These are phyloP conservation scores for Puccinia polysora DNA, from an alignment of 1,284 basidiomycete genomes.

Conservation along the genomic window DNA sequence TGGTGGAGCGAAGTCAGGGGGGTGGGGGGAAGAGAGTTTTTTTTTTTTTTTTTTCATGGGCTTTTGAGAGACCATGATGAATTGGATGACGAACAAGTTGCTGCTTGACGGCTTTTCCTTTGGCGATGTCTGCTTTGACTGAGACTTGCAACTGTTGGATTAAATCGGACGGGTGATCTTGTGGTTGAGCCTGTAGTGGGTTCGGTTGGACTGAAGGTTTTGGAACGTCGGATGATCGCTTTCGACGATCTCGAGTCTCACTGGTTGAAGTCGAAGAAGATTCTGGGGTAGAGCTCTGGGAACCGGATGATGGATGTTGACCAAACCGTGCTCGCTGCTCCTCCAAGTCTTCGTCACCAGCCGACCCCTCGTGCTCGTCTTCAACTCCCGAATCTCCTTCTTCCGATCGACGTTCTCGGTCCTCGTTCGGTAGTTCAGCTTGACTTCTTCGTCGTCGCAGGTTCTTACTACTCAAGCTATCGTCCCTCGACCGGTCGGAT, in stretches of 20 bases:
- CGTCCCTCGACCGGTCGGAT: neutral
- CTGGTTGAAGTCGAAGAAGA: neutral
- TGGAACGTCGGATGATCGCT: slow-evolving; percentile 11
- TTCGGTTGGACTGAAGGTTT: slow-evolving; percentile 40
- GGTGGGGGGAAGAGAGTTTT: neutral
- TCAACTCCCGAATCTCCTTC: neutral
- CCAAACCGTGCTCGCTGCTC: too few relatives aligned
- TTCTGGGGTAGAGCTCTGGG: too few relatives aligned
- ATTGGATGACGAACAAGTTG: slow-evolving; percentile 65
- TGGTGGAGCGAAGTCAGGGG: neutral
- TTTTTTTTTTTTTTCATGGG: too few relatives aligned
- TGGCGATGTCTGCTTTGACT: slow-evolving; percentile 59
- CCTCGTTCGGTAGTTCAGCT: neutral
- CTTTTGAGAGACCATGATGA: neutral
- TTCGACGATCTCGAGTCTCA: neutral
- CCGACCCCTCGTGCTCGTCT: neutral
- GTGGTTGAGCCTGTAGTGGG: slow-evolving; percentile 53
- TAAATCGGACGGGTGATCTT: slow-evolving; percentile 58
- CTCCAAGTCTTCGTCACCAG: neutral
- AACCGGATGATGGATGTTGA: neutral
- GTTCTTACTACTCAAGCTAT: neutral
- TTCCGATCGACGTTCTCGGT: neutral
- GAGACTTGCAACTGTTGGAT: slow-evolving; percentile 62
- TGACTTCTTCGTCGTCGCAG: neutral
- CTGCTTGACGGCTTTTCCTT: slow-evolving; percentile 73